phyloP scores from a whole-genome alignment of 2,329 filamentous ascomycete species.

The Sporothrix humicola region DNA sequence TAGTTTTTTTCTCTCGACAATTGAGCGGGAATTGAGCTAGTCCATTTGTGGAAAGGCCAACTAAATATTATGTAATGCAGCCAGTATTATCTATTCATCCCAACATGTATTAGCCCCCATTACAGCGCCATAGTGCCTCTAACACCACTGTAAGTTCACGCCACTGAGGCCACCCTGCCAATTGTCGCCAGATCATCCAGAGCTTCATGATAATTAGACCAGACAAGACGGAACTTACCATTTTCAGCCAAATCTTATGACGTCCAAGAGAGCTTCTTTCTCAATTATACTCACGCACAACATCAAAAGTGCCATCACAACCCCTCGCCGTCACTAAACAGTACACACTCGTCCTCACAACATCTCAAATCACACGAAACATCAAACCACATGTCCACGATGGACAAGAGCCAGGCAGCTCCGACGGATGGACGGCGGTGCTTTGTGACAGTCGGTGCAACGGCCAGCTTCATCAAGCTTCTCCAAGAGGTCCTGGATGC shows the following conservation, averaged over 20 bases:
- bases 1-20: slow-evolving; percentile 25
- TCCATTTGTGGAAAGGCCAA: neutral
- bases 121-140: neutral
- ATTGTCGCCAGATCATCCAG: neutral
- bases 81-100: too few relatives aligned
- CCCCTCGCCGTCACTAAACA: neutral
- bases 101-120: too few relatives aligned
- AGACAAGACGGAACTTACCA: neutral
- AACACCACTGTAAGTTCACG: neutral
- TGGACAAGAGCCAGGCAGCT: neutral
- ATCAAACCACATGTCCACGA: neutral
- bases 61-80: slow-evolving; percentile 9
- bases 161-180: neutral
- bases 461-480: slow-evolving; percentile 78
- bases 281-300: too few relatives aligned
- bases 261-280: too few relatives aligned
- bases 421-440: slow-evolving; percentile 53
- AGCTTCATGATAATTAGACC: neutral
- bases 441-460: slow-evolving; percentile 92
- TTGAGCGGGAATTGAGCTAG: neutral
- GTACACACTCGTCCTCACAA: neutral
- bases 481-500: slow-evolving; percentile 68
- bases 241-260: too few relatives aligned
- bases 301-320: too few relatives aligned
- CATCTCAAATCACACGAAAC: neutral